Evolutionary conservation across 129 eudicot genomes (phyloP), one percentile per base, ranked within the genome.

Genomic region (Lactuca sativa): DNA sequence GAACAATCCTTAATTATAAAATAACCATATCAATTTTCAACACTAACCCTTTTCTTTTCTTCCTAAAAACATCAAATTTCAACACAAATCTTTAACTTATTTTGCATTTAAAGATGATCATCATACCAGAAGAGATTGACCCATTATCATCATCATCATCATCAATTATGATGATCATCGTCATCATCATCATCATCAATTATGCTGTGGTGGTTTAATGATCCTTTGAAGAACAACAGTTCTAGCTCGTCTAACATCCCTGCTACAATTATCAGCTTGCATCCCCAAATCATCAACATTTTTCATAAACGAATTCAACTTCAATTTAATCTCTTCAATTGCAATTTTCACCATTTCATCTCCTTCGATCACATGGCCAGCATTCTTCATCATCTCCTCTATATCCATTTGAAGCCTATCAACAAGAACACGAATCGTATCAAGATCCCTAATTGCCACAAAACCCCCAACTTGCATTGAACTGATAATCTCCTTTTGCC

Each of bases 191-290:
- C 80, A 36, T 67, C 66, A 77, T 18, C 56, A 59, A 62, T 43
- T 33, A 62, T 77, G 52, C 5, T 47, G 64, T 55, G 81, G 81
- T 7, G 81, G 81, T 43, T 82, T 90, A 61, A 91, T 87, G 36
- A 91, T 88, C 77, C 97, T 85, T 70, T 85, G 97, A 66, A 91
- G 52, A 10, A 91, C 85, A 54, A 91, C 95, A 37, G 97, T 88
- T 56, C 97, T 85, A 8, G 97, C 97, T 15, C 88, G 77, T 12
- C 95, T 75, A 62, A 91, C 88, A 76, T 91, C 95, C 41, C 95
- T 63, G 84, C 95, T 83, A 58, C 97, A 91, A 33, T 74, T 66
- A 73, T 88, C 97, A 32, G 92, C 95, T 52, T 85, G 92, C 73
- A 66, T 67, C 57, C 97, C 97, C 57, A 91, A 82, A 75, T 85